Base-by-base conservation (phyloP, 345 rosid genomes). In the Eucalyptus brandiana region DNA sequence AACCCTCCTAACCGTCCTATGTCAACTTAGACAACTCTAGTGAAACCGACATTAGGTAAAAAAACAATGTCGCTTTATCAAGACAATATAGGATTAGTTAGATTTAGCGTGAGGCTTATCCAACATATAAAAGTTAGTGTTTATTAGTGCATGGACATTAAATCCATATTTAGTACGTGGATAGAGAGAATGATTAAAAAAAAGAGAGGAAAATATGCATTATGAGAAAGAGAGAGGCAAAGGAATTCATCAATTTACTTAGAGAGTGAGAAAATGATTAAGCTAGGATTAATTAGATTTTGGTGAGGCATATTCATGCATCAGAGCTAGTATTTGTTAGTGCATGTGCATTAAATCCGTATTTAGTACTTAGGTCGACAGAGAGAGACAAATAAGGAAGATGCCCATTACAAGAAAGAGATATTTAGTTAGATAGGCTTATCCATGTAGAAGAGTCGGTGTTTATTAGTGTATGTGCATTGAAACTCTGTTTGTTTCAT, bases 401-500 rank as follows among this genome's bases (percentile, higher is more conserved):
- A 62, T 28, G 32, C 8, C 1, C 1, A 2, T 30, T 12, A 28
- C 32, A 30, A 62, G 69, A 62, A 62, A 62, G 69, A 28, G 69
- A 62, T 6, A 28, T 3, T 3, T 60, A 28, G 67, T 60, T 60
- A 60, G 69, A 60, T 60, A 32, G 40, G 80, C 42, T 67, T 32
- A 17, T 67, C 42, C 23, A n/a, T 16, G 40, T 16, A 7, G 17
- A 65, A 15, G 21, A 65, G 76, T 65, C 2, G 40, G 76, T 30
- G 21, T n/a, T n/a, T 16, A 67, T 17, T 8, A 32, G 23, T 32
- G 42, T 10, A 17, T 65, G 37, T n/a, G 11, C 19, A 65, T n/a
- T n/a, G 34, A n/a, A 62, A 12, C 0, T 60, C 0, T 6, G 0
- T 13, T 60, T 3, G 0, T 60, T 60, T 60, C 4, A 13, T 30